Evolutionary conservation across 2,329 filamentous ascomycete species (phyloP).

Genomic region (Paramyrothecium roridum): DNA sequence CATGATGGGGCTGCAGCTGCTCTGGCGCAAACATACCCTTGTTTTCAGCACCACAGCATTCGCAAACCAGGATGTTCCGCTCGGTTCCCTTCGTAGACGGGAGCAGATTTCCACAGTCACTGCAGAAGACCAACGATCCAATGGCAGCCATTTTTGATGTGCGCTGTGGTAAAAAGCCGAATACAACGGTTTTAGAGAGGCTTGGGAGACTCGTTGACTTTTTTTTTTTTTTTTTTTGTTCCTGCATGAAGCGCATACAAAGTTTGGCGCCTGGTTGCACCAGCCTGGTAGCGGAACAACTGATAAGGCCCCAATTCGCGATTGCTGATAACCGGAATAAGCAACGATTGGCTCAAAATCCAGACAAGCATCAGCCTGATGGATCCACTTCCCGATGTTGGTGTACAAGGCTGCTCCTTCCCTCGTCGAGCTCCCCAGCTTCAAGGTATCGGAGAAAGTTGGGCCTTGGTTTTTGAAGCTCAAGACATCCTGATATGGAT

Average conservation of each 20-base stretch:
- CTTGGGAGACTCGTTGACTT: background rate
- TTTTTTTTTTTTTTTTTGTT: slow-evolving; percentile 1
- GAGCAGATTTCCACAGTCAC: slow-evolving; percentile 85
- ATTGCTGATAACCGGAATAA: slow-evolving; percentile 17
- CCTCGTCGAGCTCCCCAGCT: background rate
- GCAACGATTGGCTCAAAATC: slow-evolving; percentile 10
- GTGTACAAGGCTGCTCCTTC: background rate
- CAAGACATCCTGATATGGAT: background rate
- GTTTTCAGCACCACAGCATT: slow-evolving; percentile 81
- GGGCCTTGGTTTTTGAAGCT: background rate
- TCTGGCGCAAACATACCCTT: slow-evolving; percentile 55
- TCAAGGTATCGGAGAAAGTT: background rate
- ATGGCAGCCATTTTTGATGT: slow-evolving; percentile 81
- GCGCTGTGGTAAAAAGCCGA: background rate
- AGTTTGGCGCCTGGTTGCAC: background rate
- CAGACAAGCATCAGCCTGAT: background rate
- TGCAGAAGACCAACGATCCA: slow-evolving; percentile 89
- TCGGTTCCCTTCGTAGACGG: slow-evolving; percentile 74
- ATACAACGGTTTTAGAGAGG: too few relatives aligned
- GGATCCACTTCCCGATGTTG: background rate
- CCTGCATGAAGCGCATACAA: background rate
- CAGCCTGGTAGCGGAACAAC: slow-evolving; percentile 24
- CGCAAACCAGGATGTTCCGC: slow-evolving; percentile 75
- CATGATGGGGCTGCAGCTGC: slow-evolving; percentile 38
- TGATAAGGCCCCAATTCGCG: slow-evolving; percentile 18